phyloP scores from a whole-genome alignment of 169 alveolate species.

The Eimeria falciformis region DNA sequence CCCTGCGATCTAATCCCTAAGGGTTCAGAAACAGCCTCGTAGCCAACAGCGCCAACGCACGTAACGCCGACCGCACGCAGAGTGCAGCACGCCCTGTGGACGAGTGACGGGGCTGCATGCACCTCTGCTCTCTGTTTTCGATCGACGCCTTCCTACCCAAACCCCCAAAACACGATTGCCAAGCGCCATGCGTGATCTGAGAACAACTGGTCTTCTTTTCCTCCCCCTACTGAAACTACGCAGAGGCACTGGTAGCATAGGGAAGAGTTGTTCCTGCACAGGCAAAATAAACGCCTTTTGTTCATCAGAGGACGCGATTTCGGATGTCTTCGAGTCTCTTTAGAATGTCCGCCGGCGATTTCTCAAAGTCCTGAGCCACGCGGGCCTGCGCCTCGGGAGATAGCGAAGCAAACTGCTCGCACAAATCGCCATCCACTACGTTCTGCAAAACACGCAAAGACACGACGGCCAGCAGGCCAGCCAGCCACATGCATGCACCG shows the following conservation, averaged over 20 bases:
- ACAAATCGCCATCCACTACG: constrained; percentile 97
- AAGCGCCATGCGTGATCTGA: too few species aligned
- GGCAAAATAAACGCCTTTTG: neutral
- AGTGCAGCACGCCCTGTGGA: too few species aligned
- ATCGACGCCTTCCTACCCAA: neutral
- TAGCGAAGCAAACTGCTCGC: constrained; percentile 93
- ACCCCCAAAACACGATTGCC: neutral
- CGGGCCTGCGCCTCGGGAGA: constrained; percentile 89
- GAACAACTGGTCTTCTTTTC: too few species aligned
- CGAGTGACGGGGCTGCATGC: neutral
- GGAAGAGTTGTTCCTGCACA: neutral
- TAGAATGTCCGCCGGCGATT: constrained; percentile 94
- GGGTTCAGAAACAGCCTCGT: too few species aligned
- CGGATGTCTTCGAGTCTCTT: constrained; percentile 96
- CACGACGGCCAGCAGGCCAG: neutral
- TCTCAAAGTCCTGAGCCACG: constrained; percentile 94
- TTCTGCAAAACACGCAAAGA: constrained; percentile 79
- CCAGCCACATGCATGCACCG: neutral
- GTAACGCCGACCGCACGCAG: too few species aligned
- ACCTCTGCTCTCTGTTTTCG: neutral
- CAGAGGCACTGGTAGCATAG: neutral
- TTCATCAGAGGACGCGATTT: constrained; percentile 90
- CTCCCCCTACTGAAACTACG: too few species aligned
- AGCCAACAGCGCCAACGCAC: too few species aligned
- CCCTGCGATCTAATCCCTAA: too few species aligned